Percentiles rank a stretch among this genome's conserved stretches.
Conservation (phyloP, 495 filamentous ascomycete genomes). For the Letharia columbiana region DNA sequence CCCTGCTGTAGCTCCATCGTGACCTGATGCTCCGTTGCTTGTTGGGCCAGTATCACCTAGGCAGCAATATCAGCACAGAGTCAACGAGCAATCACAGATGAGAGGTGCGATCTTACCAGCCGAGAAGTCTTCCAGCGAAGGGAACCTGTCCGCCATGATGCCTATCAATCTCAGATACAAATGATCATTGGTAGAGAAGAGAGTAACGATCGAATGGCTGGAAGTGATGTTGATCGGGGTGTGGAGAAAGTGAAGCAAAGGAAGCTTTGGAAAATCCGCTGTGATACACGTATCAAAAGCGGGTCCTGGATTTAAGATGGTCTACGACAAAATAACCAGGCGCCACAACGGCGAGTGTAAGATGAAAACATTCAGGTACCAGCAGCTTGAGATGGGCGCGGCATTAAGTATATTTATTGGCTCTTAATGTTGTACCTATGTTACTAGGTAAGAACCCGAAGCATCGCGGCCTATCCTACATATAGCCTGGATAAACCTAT, state of each 20-base stretch:
- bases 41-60: slow-evolving; percentile 51
- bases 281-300: slow-evolving; percentile 1
- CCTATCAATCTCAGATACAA: neutral
- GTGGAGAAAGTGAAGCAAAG: neutral
- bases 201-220: neutral
- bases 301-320: neutral
- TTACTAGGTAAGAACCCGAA: no score
- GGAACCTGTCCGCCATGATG: slow-evolving; percentile 91
- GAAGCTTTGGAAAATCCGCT: neutral
- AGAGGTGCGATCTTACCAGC: slow-evolving; percentile 51
- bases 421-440: no score
- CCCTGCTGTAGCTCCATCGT: slow-evolving; percentile 38
- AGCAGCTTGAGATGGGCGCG: no score
- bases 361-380: no score
- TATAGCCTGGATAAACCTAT: no score
- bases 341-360: no score
- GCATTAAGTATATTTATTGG: no score
- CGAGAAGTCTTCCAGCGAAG: slow-evolving; percentile 91
- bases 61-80: slow-evolving; percentile 13
- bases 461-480: no score
- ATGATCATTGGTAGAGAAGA: neutral
- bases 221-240: neutral
- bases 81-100: slow-evolving; percentile 27
- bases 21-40: slow-evolving; percentile 33
- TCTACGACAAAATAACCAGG: neutral